phyloP scores from a whole-genome alignment of 78 protist species.

The Dictyostelium purpureum region DNA sequence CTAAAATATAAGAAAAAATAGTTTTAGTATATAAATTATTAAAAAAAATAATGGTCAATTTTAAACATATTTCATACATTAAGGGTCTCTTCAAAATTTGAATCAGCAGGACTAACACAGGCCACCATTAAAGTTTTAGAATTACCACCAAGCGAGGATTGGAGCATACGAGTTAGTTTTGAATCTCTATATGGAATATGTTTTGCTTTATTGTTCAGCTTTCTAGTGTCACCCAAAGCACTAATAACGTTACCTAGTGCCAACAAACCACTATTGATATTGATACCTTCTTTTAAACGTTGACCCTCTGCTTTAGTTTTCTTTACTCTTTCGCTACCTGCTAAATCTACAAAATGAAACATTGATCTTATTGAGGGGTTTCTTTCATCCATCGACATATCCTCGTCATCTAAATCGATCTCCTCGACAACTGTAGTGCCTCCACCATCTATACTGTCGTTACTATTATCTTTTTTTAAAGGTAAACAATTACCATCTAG shows the following conservation, averaged over 20 bases:
- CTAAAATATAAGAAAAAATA: background rate
- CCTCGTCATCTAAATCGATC: background rate
- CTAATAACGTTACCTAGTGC: slow-evolving; percentile 97
- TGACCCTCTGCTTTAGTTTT: slow-evolving; percentile 80
- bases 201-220: background rate
- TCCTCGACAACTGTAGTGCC: background rate
- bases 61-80: slow-evolving; percentile 41
- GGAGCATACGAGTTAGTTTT: slow-evolving; percentile 98
- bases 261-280: slow-evolving; percentile 94
- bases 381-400: slow-evolving; percentile 46
- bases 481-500: background rate
- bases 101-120: slow-evolving; percentile 80
- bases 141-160: slow-evolving; percentile 97
- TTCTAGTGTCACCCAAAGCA: slow-evolving; percentile 85
- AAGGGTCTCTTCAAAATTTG: slow-evolving; percentile 89
- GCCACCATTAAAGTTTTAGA: slow-evolving; percentile 96
- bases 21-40: background rate
- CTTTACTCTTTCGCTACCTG: slow-evolving; percentile 95
- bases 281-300: slow-evolving; percentile 91
- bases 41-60: background rate
- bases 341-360: slow-evolving; percentile 93
- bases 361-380: slow-evolving; percentile 60
- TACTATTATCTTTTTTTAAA: background rate
- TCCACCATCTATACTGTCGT: background rate
- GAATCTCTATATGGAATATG: slow-evolving; percentile 97